Evolutionary conservation across 225 moss, liverwort and hornwort species (phyloP).

Genomic region (Polytrichum formosum): DNA sequence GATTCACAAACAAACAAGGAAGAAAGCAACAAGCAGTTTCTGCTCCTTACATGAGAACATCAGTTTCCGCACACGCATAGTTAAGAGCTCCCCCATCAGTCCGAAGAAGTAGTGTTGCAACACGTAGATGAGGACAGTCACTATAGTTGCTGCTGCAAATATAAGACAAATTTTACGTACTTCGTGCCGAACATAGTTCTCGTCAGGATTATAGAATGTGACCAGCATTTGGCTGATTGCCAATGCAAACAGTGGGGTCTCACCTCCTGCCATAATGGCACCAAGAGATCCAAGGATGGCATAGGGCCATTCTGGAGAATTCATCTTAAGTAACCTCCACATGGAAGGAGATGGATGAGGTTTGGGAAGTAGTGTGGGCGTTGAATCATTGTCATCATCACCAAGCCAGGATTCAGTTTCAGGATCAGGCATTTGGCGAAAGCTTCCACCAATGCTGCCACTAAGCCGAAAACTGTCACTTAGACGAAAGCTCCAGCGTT

Average conservation of each 20-base stretch:
- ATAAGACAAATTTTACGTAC: conserved; percentile 76
- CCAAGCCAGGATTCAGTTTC: conserved; percentile 72
- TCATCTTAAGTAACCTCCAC: conserved; percentile 82
- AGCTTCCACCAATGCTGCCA: conserved; percentile 36
- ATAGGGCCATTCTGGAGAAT: conserved; percentile 93
- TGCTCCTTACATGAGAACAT: conserved; percentile 61
- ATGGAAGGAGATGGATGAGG: conserved; percentile 47
- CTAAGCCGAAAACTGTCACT: conserved; percentile 41
- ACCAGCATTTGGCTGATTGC: conserved; percentile 93
- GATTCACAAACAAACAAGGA: no score
- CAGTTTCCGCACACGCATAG: conserved; percentile 80
- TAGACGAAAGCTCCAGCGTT: conserved; percentile 48
- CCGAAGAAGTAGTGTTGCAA: conserved; percentile 92
- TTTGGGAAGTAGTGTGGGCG: conserved; percentile 23
- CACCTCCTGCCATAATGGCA: conserved; percentile 79
- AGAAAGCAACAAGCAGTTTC: no score
- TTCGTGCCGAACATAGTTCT: conserved; percentile 56
- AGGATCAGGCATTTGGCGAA: conserved; percentile 53
- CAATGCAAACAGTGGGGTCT: conserved; percentile 88
- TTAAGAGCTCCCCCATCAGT: conserved; percentile 88
- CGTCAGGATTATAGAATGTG: conserved; percentile 79
- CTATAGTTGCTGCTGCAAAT: conserved; percentile 73
- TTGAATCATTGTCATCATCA: conserved; percentile 36
- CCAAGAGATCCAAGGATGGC: conserved; percentile 78
- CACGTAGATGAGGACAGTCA: conserved; percentile 78